These are phyloP conservation scores for Starmerella bombicola DNA, from an alignment of 805 yeast species.

Conservation along the genomic window DNA sequence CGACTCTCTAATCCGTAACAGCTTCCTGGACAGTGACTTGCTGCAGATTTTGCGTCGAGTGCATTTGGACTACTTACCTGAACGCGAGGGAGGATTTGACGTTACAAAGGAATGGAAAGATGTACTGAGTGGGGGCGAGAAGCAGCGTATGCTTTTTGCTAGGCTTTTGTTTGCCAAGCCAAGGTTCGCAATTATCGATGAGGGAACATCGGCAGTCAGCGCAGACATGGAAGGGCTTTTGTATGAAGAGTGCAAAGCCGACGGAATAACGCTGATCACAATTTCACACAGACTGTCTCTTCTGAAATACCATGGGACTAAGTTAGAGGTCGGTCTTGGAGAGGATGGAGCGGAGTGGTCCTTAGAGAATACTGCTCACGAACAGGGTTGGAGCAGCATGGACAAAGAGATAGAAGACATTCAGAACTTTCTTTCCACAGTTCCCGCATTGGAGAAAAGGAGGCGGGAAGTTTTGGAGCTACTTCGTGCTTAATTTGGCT, in stretches of 20 bases:
- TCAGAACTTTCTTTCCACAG: conserved; percentile 46
- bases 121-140: conserved; percentile 92
- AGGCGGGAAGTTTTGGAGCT: conserved; percentile 42
- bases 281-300: conserved; percentile 73
- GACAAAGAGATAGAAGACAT: conserved; percentile 66
- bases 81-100: conserved; percentile 44
- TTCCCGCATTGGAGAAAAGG: conserved; percentile 47
- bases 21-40: conserved; percentile 57
- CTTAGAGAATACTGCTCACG: conserved; percentile 52
- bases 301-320: conserved; percentile 70
- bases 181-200: conserved; percentile 72
- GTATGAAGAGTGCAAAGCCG: conserved; percentile 59
- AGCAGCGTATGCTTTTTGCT: conserved; percentile 82
- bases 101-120: conserved; percentile 66
- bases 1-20: conserved; percentile 61
- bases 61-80: conserved; percentile 64
- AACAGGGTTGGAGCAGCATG: conserved; percentile 50
- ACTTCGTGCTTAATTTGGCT: not conserved
- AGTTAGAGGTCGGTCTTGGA: conserved; percentile 53
- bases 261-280: conserved; percentile 65
- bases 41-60: conserved; percentile 60
- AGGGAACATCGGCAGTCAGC: conserved; percentile 86
- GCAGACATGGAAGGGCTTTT: conserved; percentile 80
- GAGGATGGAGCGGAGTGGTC: conserved; percentile 39
- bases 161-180: conserved; percentile 70